Base-by-base conservation (phyloP, 2,329 filamentous ascomycete genomes). In the Fusarium piperis region DNA sequence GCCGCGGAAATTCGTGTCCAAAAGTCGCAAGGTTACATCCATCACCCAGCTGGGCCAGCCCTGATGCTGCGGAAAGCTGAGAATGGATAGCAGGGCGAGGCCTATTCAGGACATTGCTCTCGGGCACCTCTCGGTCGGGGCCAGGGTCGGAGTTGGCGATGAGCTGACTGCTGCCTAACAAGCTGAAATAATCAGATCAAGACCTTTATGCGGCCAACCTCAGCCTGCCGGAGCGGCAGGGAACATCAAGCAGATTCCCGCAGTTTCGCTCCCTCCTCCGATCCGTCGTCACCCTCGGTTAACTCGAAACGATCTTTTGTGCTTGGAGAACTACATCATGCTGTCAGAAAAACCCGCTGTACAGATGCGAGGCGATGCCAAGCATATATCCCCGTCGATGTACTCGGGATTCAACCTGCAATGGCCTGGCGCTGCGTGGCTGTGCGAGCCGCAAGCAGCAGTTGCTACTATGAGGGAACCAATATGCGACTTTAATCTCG, bases 131-230 rank as follows among this genome's bases (percentile, higher is more conserved):
- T 23, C 28, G 33, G 26, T 18, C 28, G 28, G 44, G 44, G 23
- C 41, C 23, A 20, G 57, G 41, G 41, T 36, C 10, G 32, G 20
- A 4, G 15, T 28, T 48, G 35, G 30, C 4, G 18, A n/a, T 55
- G 57, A 38, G 57, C 57, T 60, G 41, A 51, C 57, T 48, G 15
- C 41, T 60, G 32, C 57, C 57, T 32, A 51, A 36, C 57, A 60
- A 28, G n/a, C 52, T 33, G 12, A 13, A 23, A 23, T 60, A 38
- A 48, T 48, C 44, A 48, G 26, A 48, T 60, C 41, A 52, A 33
- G 13, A 48, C 8, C 15, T 23, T 48, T 1, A 39, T 32, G 15
- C 18, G 9, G 9, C 15, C 20, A 16, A 11, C 13, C 32, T 41
- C 11, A 33, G 8, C 48, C 48, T 35, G 48, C 16, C 46, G 46